Evolutionary conservation across 768 basidiomycete species (phyloP), one percentile per base, ranked within the genome.

Genomic region (Russula foetens): DNA sequence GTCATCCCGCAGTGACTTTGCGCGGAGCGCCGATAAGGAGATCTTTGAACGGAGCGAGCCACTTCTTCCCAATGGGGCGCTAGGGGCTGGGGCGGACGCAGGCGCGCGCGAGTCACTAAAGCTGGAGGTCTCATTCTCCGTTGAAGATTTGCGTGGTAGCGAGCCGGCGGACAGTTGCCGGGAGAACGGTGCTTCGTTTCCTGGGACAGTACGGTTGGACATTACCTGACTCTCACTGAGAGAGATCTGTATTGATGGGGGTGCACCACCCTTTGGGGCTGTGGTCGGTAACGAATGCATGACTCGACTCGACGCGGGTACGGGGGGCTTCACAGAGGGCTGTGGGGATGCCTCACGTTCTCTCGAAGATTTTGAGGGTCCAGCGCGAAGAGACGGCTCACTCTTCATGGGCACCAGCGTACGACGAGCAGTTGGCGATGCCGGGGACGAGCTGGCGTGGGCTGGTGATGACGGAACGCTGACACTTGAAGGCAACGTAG

Each of bases 1-100:
- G 70, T 75, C 77, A 23, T 71, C 23, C 54, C 69, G 71, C 51
- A 57, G 23, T 6, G 65, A 66, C 63, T 71, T 76, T n/a, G 81
- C 72, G 15, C 84, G 78, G 6, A 90, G 75, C 51, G 81, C 84
- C 1, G 87, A 85, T 4, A 90, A 73, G 31, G 86, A 88, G 8
- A 91, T 74, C 67, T 89, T 90, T 0, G 79, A 76, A 7, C 80
- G 79, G 12, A 89, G 71, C 0, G 72, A 65, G 12, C 52, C 39
- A n/a, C 69, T 74, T 14, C 75, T 71, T 9, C 47, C 44, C 28
- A 73, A 62, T 0, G 72, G 69, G 0, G 81, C 21, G 78, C 2
- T 68, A 58, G 28, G 75, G 15, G 47, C 26, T 17, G 60, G 38
- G 11, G 75, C 3, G 80, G 77, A 0, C 1, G 75, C 72, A 1